Evolutionary conservation across 371 early-diverging fungal species (phyloP), one percentile per base, ranked within the genome.

Genomic region (Saksenaea oblongispora): DNA sequence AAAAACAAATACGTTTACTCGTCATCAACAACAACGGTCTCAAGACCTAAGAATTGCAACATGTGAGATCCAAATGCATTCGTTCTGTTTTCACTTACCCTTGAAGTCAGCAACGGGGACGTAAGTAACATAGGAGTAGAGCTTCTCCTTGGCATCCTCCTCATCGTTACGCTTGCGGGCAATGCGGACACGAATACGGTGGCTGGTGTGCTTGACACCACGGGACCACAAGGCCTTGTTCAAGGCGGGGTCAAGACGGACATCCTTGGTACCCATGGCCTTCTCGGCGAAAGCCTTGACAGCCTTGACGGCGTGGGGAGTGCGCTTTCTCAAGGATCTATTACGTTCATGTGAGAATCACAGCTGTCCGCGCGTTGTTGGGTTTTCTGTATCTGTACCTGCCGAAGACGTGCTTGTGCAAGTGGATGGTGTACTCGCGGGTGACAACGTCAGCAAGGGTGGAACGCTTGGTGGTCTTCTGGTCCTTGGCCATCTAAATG

Each of bases 341-440:
- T n/a, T 7, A 15, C 7, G 14, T 35, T 14, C 35, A 34, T 55
- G 58, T 58, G 7, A n/a, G 15, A 9, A 15, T 9, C 13, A 18
- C 22, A 3, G 9, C 24, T 59, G 39, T n/a, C 10, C 3, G 18
- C 8, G 18, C 10, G 11, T 39, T 11, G 11, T n/a, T n/a, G n/a
- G 11, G 39, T 39, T 39, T 5, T 47, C 9, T 47, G 10, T 24
- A 22, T 47, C 11, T n/a, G 34, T 61, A 61, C 61, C 66, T 58
- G 58, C 70, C 73, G 57, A 75, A 78, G 71, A 95, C 89, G 67
- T 83, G 85, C 89, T 94, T 95, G 93, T 95, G 96, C 73, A 97
- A 74, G 89, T 96, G 94, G 78, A 95, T 92, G 83, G 96, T 97
- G 92, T 91, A 94, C 78, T 95, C 96, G 71, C 95, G 91, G 69